phyloP scores from a whole-genome alignment of 805 yeast species.

The Cyberlindnera maritima region DNA sequence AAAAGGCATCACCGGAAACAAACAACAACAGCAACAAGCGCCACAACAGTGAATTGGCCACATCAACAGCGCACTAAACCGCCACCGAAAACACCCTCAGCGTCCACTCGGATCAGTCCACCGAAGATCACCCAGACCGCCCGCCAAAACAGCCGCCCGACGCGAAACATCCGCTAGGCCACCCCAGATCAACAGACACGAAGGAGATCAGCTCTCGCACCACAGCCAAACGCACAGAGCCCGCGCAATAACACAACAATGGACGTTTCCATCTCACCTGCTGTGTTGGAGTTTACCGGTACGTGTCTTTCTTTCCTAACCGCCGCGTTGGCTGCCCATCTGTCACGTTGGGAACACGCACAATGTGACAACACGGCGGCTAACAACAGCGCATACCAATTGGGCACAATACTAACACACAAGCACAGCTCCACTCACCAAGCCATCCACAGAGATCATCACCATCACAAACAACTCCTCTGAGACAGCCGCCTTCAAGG shows the following conservation, averaged over 20 bases:
- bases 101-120: background rate
- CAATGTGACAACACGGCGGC: too few relatives aligned
- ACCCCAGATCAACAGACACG: conserved; percentile 7
- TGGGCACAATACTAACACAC: background rate
- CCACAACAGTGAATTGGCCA: background rate
- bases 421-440: conserved; percentile 65
- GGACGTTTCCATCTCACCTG: conserved; percentile 66
- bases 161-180: background rate
- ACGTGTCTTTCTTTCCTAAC: conserved; percentile 35
- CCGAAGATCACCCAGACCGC: too few relatives aligned
- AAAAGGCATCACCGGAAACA: background rate
- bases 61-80: background rate
- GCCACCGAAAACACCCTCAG: background rate
- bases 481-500: conserved; percentile 80
- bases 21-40: conserved; percentile 1
- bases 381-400: background rate
- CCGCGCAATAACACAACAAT: conserved; percentile 3
- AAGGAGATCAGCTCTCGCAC: background rate
- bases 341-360: too few relatives aligned
- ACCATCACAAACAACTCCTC: conserved; percentile 55
- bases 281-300: conserved; percentile 73
- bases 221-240: background rate
- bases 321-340: too few relatives aligned
- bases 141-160: background rate
- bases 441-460: conserved; percentile 59